Percentiles rank a stretch among this genome's conserved stretches.
These are phyloP conservation scores for Fonsecaea pedrosoi DNA, from an alignment of 2,329 filamentous ascomycete species.

Conservation along the genomic window DNA sequence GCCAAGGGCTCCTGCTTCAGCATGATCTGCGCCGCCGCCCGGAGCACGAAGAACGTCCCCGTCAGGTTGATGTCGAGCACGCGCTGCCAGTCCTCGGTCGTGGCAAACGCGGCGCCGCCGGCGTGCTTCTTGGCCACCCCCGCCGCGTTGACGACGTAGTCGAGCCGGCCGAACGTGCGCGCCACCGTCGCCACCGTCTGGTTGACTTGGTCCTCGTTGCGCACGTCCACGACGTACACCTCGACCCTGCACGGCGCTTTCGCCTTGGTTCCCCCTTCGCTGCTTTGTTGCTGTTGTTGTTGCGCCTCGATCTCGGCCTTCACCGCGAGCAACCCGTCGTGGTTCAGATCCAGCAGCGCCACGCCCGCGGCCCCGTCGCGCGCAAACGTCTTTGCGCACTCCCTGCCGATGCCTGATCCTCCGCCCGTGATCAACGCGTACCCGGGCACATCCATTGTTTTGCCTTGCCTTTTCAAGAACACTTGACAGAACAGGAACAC, in stretches of 20 bases:
- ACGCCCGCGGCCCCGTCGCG: slow-evolving; percentile 32
- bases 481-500: background rate
- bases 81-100: slow-evolving; percentile 48
- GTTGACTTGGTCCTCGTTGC: slow-evolving; percentile 58
- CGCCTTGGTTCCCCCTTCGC: background rate
- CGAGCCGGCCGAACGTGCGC: slow-evolving; percentile 57
- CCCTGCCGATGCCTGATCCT: slow-evolving; percentile 31
- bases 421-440: slow-evolving; percentile 32
- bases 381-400: slow-evolving; percentile 31
- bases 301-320: slow-evolving; percentile 24
- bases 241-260: slow-evolving; percentile 15
- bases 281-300: background rate
- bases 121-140: slow-evolving; percentile 41
- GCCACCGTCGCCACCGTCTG: slow-evolving; percentile 63
- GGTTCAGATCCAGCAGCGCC: slow-evolving; percentile 29
- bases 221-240: slow-evolving; percentile 51
- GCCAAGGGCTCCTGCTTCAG: slow-evolving; percentile 51
- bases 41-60: slow-evolving; percentile 52
- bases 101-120: slow-evolving; percentile 37
- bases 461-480: no score
- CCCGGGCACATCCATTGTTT: slow-evolving; percentile 34
- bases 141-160: slow-evolving; percentile 42
- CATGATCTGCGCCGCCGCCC: slow-evolving; percentile 53
- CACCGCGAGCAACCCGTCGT: slow-evolving; percentile 19
- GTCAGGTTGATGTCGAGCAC: slow-evolving; percentile 54